A percentile compares a stretch with the other conserved stretches of the same genome.
Conservation (phyloP, 2,329 filamentous ascomycete species). For the Monilinia aucupariae region DNA sequence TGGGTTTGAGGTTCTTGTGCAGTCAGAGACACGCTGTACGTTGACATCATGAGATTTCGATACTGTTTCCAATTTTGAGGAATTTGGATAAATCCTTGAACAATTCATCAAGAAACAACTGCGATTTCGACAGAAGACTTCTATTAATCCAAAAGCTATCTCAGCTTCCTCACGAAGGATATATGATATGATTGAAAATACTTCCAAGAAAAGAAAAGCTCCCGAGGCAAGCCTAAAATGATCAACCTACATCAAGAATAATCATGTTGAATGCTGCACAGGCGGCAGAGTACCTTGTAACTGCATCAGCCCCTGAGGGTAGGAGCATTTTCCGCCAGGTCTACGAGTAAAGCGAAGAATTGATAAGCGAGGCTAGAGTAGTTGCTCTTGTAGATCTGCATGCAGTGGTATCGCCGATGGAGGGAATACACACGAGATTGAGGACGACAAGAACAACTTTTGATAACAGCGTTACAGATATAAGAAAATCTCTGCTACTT, state of each 20-base stretch:
- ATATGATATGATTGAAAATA: background rate
- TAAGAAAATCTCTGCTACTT: background rate
- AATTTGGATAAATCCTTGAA: background rate
- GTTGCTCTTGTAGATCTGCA: slow-evolving; percentile 1
- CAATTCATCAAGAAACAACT: background rate
- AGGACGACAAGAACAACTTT: background rate
- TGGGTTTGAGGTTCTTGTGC: slow-evolving; percentile 5
- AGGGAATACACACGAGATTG: background rate
- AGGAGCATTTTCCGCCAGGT: background rate
- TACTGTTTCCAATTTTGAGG: background rate
- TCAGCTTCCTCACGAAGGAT: background rate
- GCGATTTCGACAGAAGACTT: background rate
- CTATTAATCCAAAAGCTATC: background rate
- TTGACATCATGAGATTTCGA: slow-evolving; percentile 3
- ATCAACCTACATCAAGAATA: background rate
- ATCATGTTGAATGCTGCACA: background rate
- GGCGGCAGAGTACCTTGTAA: slow-evolving; percentile 2
- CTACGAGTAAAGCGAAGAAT: background rate
- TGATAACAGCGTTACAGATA: background rate
- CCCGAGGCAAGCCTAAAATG: background rate
- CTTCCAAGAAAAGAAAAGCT: slow-evolving; percentile 10
- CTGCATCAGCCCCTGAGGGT: slow-evolving; percentile 4
- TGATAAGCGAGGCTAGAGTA: background rate
- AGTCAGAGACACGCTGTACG: slow-evolving; percentile 3
- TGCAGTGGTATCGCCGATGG: background rate